These are phyloP conservation scores for Gautieria morchelliformis DNA, from an alignment of 768 basidiomycete genomes.

Conservation along the genomic window DNA sequence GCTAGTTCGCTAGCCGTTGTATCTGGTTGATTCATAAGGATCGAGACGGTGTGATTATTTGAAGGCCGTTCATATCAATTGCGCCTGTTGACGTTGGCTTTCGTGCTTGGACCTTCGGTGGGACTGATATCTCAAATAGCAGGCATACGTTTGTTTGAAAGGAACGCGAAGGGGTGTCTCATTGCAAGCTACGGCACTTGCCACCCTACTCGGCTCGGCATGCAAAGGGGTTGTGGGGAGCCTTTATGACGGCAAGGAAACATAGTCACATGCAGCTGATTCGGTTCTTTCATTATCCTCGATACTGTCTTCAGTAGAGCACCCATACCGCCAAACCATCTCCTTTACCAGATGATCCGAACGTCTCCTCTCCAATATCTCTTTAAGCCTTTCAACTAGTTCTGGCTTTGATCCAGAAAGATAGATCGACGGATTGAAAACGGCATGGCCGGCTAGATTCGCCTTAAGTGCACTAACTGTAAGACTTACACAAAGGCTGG, in stretches of 20 bases:
- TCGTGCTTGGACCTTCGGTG: no score
- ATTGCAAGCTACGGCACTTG: not conserved
- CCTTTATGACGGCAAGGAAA: not conserved
- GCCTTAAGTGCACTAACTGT: conserved; percentile 40
- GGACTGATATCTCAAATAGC: no score
- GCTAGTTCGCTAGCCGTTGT: no score
- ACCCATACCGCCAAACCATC: conserved; percentile 1
- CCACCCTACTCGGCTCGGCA: not conserved
- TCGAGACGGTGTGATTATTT: no score
- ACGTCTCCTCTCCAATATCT: conserved; percentile 36
- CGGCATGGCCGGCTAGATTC: conserved; percentile 50
- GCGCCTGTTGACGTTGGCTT: no score
- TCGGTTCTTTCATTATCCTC: not conserved
- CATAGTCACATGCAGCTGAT: not conserved
- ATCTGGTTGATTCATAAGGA: no score
- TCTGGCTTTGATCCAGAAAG: conserved; percentile 38
- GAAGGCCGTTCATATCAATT: no score
- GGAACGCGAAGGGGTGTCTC: not conserved
- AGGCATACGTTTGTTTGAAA: not conserved
- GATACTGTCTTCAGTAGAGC: not conserved
- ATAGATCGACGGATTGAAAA: conserved; percentile 34
- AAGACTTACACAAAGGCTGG: conserved; percentile 30
- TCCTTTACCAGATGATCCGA: conserved; percentile 43
- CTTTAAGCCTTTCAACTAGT: conserved; percentile 37
- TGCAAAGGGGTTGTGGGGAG: not conserved